A percentile compares a stretch with the other conserved stretches of the same genome.
phyloP scores from a whole-genome alignment of 2,329 filamentous ascomycete species.

The Clonostachys rosea region DNA sequence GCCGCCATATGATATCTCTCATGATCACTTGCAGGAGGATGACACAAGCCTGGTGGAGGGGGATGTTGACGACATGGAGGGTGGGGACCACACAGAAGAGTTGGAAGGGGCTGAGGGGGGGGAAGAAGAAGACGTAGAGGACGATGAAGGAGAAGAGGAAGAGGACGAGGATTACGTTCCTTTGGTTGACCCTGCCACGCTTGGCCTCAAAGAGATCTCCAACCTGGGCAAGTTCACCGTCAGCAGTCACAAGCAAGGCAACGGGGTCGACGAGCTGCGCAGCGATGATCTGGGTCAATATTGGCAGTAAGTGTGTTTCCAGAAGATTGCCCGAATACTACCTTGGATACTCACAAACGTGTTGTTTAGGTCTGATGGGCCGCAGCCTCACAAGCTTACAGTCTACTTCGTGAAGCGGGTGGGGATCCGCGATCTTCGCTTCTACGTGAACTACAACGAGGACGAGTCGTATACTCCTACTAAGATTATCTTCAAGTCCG shows the following conservation, averaged over 20 bases:
- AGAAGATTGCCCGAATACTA: not conserved
- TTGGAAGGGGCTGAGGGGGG: no score
- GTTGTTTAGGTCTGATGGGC: slow-evolving; percentile 64
- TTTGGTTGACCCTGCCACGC: slow-evolving; percentile 48
- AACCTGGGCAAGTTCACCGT: slow-evolving; percentile 81
- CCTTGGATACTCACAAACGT: not conserved
- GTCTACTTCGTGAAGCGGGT: slow-evolving; percentile 84
- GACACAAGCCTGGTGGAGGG: slow-evolving; percentile 7
- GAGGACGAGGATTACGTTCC: slow-evolving; percentile 25
- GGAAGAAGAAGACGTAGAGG: slow-evolving; percentile 21
- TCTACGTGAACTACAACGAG: slow-evolving; percentile 84
- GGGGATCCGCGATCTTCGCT: slow-evolving; percentile 71
- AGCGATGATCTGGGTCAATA: slow-evolving; percentile 68
- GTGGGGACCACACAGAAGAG: no score
- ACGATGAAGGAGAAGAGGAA: slow-evolving; percentile 28
- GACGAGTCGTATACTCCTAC: slow-evolving; percentile 98
- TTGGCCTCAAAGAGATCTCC: slow-evolving; percentile 73
- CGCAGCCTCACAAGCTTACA: slow-evolving; percentile 76
- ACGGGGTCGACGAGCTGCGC: slow-evolving; percentile 71
- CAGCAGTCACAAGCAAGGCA: slow-evolving; percentile 76
- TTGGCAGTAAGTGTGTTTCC: slow-evolving; percentile 61
- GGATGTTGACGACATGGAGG: slow-evolving; percentile 1
- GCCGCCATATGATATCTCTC: slow-evolving; percentile 5
- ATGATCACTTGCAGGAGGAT: slow-evolving; percentile 20
- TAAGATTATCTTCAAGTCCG: slow-evolving; percentile 82